Conservation (phyloP, 2,329 filamentous ascomycete species). For the Xylaria polymorpha region DNA sequence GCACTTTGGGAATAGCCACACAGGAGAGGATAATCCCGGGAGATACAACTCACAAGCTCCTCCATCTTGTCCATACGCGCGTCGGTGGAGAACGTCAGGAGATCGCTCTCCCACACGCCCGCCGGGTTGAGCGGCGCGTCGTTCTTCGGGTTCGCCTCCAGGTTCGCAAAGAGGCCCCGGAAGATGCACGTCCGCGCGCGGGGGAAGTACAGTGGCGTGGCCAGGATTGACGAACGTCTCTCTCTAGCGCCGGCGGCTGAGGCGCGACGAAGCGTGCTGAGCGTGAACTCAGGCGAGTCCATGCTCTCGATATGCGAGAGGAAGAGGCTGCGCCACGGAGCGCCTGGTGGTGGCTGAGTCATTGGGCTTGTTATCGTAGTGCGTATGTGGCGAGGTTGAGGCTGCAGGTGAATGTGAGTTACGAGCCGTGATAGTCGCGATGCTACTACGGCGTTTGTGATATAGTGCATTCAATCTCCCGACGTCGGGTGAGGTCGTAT, state of each 20-base stretch:
- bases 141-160: conserved; percentile 79
- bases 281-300: conserved; percentile 61
- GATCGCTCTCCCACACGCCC: conserved; percentile 76
- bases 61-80: conserved; percentile 84
- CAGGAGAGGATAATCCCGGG: background rate
- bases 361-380: conserved; percentile 35
- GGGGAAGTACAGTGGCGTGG: conserved; percentile 56
- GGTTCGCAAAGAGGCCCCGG: conserved; percentile 82
- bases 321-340: conserved; percentile 66
- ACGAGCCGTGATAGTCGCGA: conserved; percentile 40
- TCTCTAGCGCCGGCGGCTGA: conserved; percentile 19
- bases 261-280: conserved; percentile 62
- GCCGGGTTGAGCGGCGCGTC: conserved; percentile 76
- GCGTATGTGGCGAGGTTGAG: conserved; percentile 9
- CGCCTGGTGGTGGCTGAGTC: conserved; percentile 48
- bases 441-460: conserved; percentile 5
- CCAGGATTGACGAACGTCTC: conserved; percentile 36
- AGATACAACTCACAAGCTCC: conserved; percentile 63
- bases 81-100: conserved; percentile 88
- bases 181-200: conserved; percentile 84
- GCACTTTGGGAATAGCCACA: background rate
- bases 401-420: conserved; percentile 31
- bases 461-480: conserved; percentile 23
- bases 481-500: conserved; percentile 7
- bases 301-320: conserved; percentile 62